Base-by-base conservation (phyloP, 345 rosid genomes). In the Acer yangbiense region DNA sequence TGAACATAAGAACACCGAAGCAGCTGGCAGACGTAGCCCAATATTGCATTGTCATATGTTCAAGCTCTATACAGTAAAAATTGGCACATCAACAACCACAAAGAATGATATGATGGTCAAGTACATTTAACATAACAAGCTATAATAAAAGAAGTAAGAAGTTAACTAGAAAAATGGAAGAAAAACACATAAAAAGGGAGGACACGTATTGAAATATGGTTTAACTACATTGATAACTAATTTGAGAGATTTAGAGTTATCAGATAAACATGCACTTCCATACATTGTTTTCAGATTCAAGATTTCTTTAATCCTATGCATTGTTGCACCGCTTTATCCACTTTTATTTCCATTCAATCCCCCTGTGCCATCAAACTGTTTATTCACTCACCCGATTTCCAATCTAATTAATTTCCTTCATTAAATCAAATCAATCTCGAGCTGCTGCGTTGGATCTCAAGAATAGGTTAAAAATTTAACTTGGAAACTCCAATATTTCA, bases 11-110 rank as follows among this genome's bases (percentile, higher is more conserved):
- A 75, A 95, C 91, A 9, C 89, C 83, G 46, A 89, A 87, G 80
- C 93, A 89, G 78, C 91, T 82, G 13, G 88, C 91, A 13, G 88
- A 86, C 9, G 94, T 83, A 21, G 92, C 90, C 95, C 97, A 95
- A 77, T 89, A 93, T 71, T 92, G 94, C 97, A 93, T 83, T 39
- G 88, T 88, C 81, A 87, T 77, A 82, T 91, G 88, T 66, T 85
- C 76, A 72, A 93, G 83, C 85, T 90, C 98, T 91, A 86, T 70
- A 79, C 44, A 76, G 35, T 5, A 69, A 29, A 78, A 48, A 69
- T 8, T 18, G 18, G 57, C 76, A 75, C 10, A 43, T 46, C 39
- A 79, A 73, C 32, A 83, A 57, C 55, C 62, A 69, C 12, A 63
- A 63, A 48, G 44, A 68, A 17, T 68, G 21, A 57, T 10, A 23